Base-by-base conservation (phyloP, 1,284 basidiomycete genomes). In the Apiotrichum sp. region DNA sequence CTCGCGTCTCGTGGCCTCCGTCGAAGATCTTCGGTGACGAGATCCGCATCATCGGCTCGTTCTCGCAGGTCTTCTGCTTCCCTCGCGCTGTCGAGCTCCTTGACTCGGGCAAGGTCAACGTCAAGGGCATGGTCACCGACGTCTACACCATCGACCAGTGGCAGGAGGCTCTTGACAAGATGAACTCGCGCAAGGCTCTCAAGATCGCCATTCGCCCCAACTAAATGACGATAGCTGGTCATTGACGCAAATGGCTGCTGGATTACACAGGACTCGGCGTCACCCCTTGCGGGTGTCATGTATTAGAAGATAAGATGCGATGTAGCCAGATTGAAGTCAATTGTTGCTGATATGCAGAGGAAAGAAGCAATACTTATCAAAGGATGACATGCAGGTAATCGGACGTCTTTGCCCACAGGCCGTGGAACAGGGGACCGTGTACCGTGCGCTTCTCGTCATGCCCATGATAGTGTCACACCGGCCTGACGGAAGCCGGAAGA, bases 61-160 rank as follows among this genome's bases (percentile, higher is more conserved):
- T 90, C 77, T 85, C 87, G 9, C 89, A 91, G 70, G 86, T 84
- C 7, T 83, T 83, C 76, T 91, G 88, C 77, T 91, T 93, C 82
- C 87, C 89, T 54, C 85, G 89, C 47, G 88, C 89, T 6, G 83
- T 93, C 48, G 85, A 84, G n/a, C 89, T 91, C 71, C 82, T 92
- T 55, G 89, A 92, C 68, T 84, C 83, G 65, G 87, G 88, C 35
- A 90, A 88, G 77, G 80, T 93, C 69, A 84, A 80, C 53, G 84
- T 87, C 46, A 86, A 87, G 73, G 89, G 88, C 46, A 88, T 92
- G 86, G 89, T 78, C 56, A 87, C 88, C 34, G 83, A 91, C 68
- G 74, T 84, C 40, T 91, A 84, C 78, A 81, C 83, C 63, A 77
- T 93, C 62, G 82, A 84, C 57, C 85, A 92, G 53, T 92, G 84